Base-by-base conservation (phyloP, 306 rosid species). In the Canavalia gladiata region DNA sequence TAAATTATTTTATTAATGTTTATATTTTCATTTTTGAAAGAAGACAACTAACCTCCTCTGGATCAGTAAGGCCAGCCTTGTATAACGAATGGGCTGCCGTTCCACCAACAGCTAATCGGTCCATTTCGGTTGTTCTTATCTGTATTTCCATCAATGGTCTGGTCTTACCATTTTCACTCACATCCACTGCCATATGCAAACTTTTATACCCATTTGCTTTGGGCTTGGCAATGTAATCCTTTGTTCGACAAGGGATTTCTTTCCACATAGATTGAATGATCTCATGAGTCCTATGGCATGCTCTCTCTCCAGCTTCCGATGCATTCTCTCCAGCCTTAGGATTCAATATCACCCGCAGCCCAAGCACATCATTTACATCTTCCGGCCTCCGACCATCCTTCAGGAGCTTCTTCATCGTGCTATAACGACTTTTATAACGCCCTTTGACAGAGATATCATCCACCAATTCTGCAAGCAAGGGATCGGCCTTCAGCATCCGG, bases 341-440 rank as follows among this genome's bases (percentile, higher is more conserved):
- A 64, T 82, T 86, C 89, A 95, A 83, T 79, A 95, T 87, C 37
- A 93, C 92, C 5, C 99, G 79, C 70, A 95, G 87, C 54, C 97
- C 99, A 58, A 95, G 78, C 70, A 95, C 90, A 75, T 95, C 99
- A 63, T 93, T 78, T 34, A 93, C 97, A 81, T 91, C 90, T 69
- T 93, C 96, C 0, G 97, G 92, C 81, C 85, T 88, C 84, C 99
- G 78, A 11, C 99, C 99, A 84, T 95, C 99, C 74, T 84, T 91
- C 83, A 93, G 83, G 55, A 95, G 89, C 88, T 95, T 95, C 90
- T 91, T 91, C 99, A 95, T 95, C 0, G 96, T 95, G 74, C 99
- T 93, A 75, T 86, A 95, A 10, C 94, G 96, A 52, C 97, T 95
- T 80, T 95, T 95, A 45, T 90, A 90, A 13, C 98, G 92, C 64